A percentile compares a stretch with the other conserved stretches of the same genome.
These are phyloP conservation scores for Tubosaeta brunneosetosa DNA, from an alignment of 768 basidiomycete species.

Conservation along the genomic window DNA sequence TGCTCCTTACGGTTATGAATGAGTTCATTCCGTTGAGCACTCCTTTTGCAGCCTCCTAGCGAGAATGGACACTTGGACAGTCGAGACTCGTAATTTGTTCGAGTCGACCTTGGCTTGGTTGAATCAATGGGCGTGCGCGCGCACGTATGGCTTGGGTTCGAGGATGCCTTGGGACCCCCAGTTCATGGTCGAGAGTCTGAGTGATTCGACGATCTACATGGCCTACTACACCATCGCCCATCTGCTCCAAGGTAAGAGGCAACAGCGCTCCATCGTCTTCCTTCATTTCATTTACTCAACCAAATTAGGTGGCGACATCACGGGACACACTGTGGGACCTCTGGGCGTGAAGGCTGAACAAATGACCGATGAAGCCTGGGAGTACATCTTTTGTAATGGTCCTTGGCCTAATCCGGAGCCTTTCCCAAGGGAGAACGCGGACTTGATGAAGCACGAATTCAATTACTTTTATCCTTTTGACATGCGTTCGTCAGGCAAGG, in stretches of 20 bases:
- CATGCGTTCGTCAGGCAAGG: conserved; percentile 96
- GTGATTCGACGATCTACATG: conserved; percentile 99
- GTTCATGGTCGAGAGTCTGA: conserved; percentile 94
- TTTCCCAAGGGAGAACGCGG: conserved; percentile 70
- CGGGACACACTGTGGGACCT: conserved; percentile 75
- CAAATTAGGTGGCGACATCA: conserved; percentile 57
- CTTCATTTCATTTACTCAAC: conserved; percentile 4
- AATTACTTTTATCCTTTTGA: conserved; percentile 98
- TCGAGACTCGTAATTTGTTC: conserved; percentile 91
- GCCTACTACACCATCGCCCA: conserved; percentile 94
- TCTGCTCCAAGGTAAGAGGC: conserved; percentile 86
- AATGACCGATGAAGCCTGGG: conserved; percentile 98
- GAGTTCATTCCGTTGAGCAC: conserved; percentile 1
- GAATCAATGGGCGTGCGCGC: conserved; percentile 99
- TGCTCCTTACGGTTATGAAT: conserved; percentile 10
- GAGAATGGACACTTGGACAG: conserved; percentile 84
- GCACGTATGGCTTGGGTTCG: conserved; percentile 93
- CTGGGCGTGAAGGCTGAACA: conserved; percentile 84
- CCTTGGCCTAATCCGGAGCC: conserved; percentile 67
- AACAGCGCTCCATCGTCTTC: conserved; percentile 15
- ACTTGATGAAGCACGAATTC: conserved; percentile 85
- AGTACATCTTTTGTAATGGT: conserved; percentile 81
- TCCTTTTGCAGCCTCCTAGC: conserved; percentile 56
- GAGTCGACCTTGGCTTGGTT: conserved; percentile 92
- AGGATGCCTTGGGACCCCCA: conserved; percentile 95